Base-by-base conservation (phyloP, 148 eudicot species). In the Pharnaceum exiguum region DNA sequence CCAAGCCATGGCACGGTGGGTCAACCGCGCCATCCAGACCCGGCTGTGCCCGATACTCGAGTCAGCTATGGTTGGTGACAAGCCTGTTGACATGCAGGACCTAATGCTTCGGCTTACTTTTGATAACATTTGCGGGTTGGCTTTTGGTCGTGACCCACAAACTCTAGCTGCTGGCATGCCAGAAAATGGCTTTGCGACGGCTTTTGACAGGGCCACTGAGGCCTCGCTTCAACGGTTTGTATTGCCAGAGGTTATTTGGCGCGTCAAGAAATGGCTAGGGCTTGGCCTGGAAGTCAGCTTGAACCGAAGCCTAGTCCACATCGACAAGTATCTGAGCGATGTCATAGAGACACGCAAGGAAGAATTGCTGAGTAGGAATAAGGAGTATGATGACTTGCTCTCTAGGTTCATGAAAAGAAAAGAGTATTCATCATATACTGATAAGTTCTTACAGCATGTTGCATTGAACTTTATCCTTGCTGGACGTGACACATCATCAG, bases 1-100 rank as follows among this genome's bases (percentile, higher is more conserved):
- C 2, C 95, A 83, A 21, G 97, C 95, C 60, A 90, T 90, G 97
- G 97, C 82, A 42, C 63, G 90, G 58, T 90, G 97, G 97, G 95
- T 90, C 11, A 86, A 75, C 66, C 84, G 87, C 24, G 84, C 97
- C 57, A 86, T 90, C 39, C 54, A 73, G 30, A 35, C 42, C 2
- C 71, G 97, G 59, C 74, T 90, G 6, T 75, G 82, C 27, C 97
- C 91, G 3, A 70, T 90, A 6, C 67, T 90, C 0, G 56, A 68
- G 35, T 15, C 60, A 42, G 90, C 97, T 57, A 78, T 71, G 60
- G 53, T 53, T 10, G 51, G 64, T 30, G 76, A 59, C 8, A 33
- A 77, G 74, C 79, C 82, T 5, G 86, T 90, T 32, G 97, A 90
- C 61, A 56, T 90, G 12, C 97, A 90, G 12, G 97, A 90, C 58